Percentiles rank a stretch among this genome's conserved stretches.
These are phyloP conservation scores for Yamadazyma tumulicola DNA, from an alignment of 805 yeast genomes.

Conservation along the genomic window DNA sequence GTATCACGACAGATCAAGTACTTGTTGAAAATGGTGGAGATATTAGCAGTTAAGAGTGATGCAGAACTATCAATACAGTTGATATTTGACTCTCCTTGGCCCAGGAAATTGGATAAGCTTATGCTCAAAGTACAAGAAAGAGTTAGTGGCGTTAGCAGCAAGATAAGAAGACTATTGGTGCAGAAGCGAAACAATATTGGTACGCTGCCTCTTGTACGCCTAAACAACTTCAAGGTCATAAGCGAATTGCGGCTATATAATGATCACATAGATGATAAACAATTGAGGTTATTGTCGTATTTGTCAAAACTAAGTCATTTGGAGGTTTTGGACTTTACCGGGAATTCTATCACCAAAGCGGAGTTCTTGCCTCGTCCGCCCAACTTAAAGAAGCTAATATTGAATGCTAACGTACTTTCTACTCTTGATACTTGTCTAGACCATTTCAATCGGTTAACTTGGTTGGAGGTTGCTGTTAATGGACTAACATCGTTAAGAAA, in stretches of 20 bases:
- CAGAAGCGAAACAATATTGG: conserved; percentile 1
- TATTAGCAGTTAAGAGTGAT: conserved; percentile 11
- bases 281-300: not conserved
- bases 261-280: conserved; percentile 9
- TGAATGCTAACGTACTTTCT: conserved; percentile 14
- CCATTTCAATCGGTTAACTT: not conserved
- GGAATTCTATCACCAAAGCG: conserved; percentile 14
- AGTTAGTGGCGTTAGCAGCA: conserved; percentile 10
- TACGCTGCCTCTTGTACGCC: conserved; percentile 1
- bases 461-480: conserved; percentile 3
- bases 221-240: conserved; percentile 6
- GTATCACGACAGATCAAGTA: conserved; percentile 8
- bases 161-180: conserved; percentile 11
- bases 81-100: conserved; percentile 1
- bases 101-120: not conserved
- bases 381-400: conserved; percentile 9
- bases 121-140: conserved; percentile 9
- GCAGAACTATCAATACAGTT: conserved; percentile 1
- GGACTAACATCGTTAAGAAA: conserved; percentile 1
- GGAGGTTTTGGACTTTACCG: conserved; percentile 13
- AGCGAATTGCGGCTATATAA: conserved; percentile 14
- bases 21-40: conserved; percentile 13
- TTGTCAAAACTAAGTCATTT: conserved; percentile 1
- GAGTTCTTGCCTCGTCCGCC: conserved; percentile 12
- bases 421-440: not conserved